Base-by-base conservation (phyloP, 192 early-diverging fungal genomes). In the Coemansia sp. region DNA sequence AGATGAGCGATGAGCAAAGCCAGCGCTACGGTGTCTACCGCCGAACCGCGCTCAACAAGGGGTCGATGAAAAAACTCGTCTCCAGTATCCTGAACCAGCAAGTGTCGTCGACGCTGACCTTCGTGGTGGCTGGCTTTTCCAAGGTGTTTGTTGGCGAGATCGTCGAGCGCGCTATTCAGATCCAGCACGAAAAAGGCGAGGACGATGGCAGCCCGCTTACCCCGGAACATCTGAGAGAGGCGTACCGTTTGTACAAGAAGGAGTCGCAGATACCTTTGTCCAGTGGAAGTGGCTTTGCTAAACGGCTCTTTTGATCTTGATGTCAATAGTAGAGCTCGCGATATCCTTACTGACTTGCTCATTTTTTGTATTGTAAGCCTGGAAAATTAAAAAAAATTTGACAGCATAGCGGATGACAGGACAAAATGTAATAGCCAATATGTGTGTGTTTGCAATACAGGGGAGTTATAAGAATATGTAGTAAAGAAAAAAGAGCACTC, bases 141-240 rank as follows among this genome's bases (percentile, higher is more conserved):
- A 96, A 96, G 62, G 88, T 96, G 7, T 96, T 93, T 84, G 88
- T 96, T 4, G 94, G 93, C 25, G 92, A 96, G 71, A 90, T 96
- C 61, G 84, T 93, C 16, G 94, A 96, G 72, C 82, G 84, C 58
- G 94, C 94, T 0, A 77, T 88, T 8, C 86, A 92, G 66, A 81
- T 96, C 7, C 90, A 91, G 88, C 72, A 82, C n/a, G 92, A 93
- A 20, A 88, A 89, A 81, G 88, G 88, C 16, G 85, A 94, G 43
- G 46, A 49, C 1, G 74, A 74, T 5, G 72, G 72, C 3, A 92
- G 93, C 2, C 63, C 92, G 0, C 82, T 96, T n/a, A 70, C 81
- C 26, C 94, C 94, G 7, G 93, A 90, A 29, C 93, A 96, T 70
- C 63, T 96, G 59, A 81, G 93, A 7, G 94, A 96, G 67, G 94